A percentile compares a stretch with the other conserved stretches of the same genome.
These are phyloP conservation scores for Xylaria sp. DNA, from an alignment of 2,329 filamentous ascomycete genomes.

Conservation along the genomic window DNA sequence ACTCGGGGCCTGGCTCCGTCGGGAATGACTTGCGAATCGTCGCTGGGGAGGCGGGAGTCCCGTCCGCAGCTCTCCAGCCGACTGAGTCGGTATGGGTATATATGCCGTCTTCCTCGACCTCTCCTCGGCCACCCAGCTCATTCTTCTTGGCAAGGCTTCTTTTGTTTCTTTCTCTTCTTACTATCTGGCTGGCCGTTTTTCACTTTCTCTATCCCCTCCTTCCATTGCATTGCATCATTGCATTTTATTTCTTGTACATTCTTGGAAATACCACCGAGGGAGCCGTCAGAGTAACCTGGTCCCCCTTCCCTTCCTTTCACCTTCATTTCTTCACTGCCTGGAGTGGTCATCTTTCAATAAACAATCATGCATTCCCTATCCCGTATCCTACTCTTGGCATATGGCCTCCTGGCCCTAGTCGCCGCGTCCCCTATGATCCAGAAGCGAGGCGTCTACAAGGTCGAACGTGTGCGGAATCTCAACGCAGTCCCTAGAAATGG, in stretches of 20 bases:
- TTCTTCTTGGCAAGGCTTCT: conserved; percentile 27
- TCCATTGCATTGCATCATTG: conserved; percentile 10
- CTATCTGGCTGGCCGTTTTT: conserved; percentile 27
- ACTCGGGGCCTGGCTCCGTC: conserved; percentile 12
- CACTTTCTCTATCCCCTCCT: conserved; percentile 4
- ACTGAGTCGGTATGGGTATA: conserved; percentile 25
- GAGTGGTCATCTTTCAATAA: conserved; percentile 40
- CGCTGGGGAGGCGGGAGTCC: background rate
- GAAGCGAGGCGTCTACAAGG: conserved; percentile 50
- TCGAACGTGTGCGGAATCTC: conserved; percentile 49
- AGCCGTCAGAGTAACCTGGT: background rate
- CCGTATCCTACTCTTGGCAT: conserved; percentile 43
- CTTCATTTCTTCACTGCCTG: conserved; percentile 42
- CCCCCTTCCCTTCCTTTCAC: background rate
- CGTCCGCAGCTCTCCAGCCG: background rate
- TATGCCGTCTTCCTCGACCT: conserved; percentile 19
- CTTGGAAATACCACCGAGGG: background rate
- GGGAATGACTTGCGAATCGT: conserved; percentile 11
- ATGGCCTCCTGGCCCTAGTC: conserved; percentile 46
- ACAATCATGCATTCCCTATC: conserved; percentile 46
- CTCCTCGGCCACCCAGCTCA: background rate
- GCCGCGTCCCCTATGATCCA: conserved; percentile 45
- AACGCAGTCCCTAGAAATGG: conserved; percentile 47
- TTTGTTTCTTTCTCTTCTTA: conserved; percentile 30
- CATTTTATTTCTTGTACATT: conserved; percentile 31